phyloP scores from a whole-genome alignment of 106 monocot genomes.

The Dendrobium chrysotoxum region DNA sequence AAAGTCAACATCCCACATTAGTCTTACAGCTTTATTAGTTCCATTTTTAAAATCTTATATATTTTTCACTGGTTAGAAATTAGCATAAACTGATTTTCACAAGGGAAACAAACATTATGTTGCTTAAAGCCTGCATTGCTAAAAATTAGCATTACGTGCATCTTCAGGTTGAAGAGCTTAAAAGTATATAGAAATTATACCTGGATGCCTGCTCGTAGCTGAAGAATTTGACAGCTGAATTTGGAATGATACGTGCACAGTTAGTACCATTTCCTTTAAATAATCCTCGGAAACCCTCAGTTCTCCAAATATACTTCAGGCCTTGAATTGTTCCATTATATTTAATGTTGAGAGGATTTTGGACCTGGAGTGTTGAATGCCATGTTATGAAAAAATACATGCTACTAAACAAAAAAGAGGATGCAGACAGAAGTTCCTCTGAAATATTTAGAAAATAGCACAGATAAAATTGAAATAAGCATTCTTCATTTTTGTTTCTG shows the following conservation, averaged over 20 bases:
- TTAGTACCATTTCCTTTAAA: slow-evolving; percentile 79
- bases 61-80: neutral
- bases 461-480: neutral
- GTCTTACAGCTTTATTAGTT: neutral
- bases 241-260: slow-evolving; percentile 66
- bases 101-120: neutral
- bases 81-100: neutral
- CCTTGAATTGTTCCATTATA: slow-evolving; percentile 72
- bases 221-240: slow-evolving; percentile 74
- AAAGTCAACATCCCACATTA: neutral
- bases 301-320: slow-evolving; percentile 64
- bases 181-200: slow-evolving; percentile 17
- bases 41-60: neutral
- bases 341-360: slow-evolving; percentile 57
- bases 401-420: neutral
- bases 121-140: neutral
- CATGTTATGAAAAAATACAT: neutral
- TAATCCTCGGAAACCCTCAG: slow-evolving; percentile 58
- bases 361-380: slow-evolving; percentile 29
- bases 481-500: neutral
- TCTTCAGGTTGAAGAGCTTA: slow-evolving; percentile 3
- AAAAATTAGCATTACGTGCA: neutral
- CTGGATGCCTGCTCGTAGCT: slow-evolving; percentile 68
- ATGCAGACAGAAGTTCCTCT: neutral
- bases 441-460: neutral